phyloP scores from a whole-genome alignment of 108 stramenopile species.

The Cyclotella baltica region DNA sequence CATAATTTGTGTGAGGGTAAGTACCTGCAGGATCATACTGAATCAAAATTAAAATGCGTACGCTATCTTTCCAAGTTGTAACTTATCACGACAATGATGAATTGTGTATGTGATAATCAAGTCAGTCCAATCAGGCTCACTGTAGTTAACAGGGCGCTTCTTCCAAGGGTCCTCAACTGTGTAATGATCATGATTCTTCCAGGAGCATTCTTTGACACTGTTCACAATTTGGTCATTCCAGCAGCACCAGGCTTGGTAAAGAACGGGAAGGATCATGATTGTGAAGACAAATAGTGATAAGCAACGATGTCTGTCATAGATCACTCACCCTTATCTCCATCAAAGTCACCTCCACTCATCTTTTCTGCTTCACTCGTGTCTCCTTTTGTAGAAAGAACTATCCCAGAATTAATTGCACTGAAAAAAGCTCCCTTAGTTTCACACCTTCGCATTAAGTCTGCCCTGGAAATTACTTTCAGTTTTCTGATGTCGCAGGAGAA shows the following conservation, averaged over 20 bases:
- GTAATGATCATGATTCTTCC: not conserved
- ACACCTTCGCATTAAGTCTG: constrained; percentile 15
- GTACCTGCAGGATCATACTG: not conserved
- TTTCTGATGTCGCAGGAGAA: constrained; percentile 46
- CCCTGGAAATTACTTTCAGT: constrained; percentile 26
- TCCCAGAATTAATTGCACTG: constrained; percentile 13
- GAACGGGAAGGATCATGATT: not conserved
- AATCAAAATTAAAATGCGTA: not conserved
- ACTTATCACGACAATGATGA: constrained; percentile 20
- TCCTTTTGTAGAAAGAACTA: constrained; percentile 48
- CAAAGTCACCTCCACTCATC: constrained; percentile 54
- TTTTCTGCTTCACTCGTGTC: constrained; percentile 39
- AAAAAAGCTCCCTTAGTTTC: constrained; percentile 24
- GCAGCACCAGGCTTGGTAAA: constrained; percentile 34
- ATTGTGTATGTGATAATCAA: constrained; percentile 20
- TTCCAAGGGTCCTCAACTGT: constrained; percentile 7
- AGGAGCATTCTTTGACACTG: constrained; percentile 7
- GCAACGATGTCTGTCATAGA: not conserved
- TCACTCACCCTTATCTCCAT: constrained; percentile 28
- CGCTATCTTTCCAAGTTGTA: constrained; percentile 9
- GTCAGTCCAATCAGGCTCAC: not conserved
- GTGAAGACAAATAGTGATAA: not conserved
- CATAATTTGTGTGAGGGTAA: not conserved
- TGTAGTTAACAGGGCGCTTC: not conserved
- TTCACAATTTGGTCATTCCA: constrained; percentile 15